Evolutionary conservation across 2,329 filamentous ascomycete genomes (phyloP).

Genomic region (Cladophialophora immunda): DNA sequence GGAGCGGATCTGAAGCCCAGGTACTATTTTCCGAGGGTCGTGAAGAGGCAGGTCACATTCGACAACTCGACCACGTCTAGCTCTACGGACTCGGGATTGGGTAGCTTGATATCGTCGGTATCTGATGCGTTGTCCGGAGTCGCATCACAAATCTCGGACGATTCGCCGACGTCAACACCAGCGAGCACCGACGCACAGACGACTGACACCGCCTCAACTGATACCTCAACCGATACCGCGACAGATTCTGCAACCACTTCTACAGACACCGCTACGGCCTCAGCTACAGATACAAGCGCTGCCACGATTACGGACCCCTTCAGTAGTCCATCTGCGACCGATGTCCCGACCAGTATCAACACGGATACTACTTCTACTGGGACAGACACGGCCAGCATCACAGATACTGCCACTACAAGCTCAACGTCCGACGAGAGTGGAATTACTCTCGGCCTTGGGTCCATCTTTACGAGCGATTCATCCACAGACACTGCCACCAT

Average conservation of each 20-base stretch:
- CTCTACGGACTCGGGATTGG: slow-evolving; percentile 28
- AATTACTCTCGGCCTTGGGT: slow-evolving; percentile 30
- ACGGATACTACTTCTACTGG: slow-evolving; percentile 30
- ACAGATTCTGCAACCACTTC: slow-evolving; percentile 2
- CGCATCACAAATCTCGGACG: slow-evolving; percentile 25
- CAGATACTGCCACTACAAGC: slow-evolving; percentile 13
- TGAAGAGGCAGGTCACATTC: slow-evolving; percentile 41
- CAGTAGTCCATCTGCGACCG: slow-evolving; percentile 22
- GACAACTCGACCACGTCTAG: slow-evolving; percentile 27
- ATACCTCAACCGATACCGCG: slow-evolving; percentile 6
- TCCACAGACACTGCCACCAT: slow-evolving; percentile 32
- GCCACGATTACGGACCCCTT: neutral
- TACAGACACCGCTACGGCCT: slow-evolving; percentile 13
- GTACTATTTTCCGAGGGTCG: slow-evolving; percentile 43
- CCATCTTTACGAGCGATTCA: slow-evolving; percentile 26
- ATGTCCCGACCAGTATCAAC: slow-evolving; percentile 4
- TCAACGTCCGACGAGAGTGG: slow-evolving; percentile 15
- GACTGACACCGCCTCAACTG: slow-evolving; percentile 8
- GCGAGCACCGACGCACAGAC: slow-evolving; percentile 26
- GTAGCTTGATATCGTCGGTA: slow-evolving; percentile 27
- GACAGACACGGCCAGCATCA: slow-evolving; percentile 23
- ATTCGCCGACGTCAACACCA: slow-evolving; percentile 23
- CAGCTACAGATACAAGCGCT: slow-evolving; percentile 10
- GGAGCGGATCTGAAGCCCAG: slow-evolving; percentile 39
- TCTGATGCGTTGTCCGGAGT: slow-evolving; percentile 34